Percentiles rank a stretch among this genome's conserved stretches.
Conservation (phyloP, 495 filamentous ascomycete genomes). For the Aspergillus coremiiformis region DNA sequence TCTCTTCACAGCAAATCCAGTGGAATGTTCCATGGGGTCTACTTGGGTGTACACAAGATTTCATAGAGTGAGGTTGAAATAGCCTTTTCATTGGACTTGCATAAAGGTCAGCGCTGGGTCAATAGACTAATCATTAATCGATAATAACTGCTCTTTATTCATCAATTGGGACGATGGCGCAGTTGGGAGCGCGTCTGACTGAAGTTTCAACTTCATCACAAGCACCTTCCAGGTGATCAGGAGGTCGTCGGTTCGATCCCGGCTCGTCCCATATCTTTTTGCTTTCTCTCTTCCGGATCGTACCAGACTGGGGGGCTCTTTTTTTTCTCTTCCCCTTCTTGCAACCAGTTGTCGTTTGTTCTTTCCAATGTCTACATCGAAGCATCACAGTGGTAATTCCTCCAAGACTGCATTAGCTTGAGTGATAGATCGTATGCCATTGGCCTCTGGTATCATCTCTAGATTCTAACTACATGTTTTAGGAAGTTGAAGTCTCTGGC, state of each 20-base stretch:
- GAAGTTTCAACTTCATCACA: conserved; percentile 1
- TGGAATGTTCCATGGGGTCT: too few species aligned
- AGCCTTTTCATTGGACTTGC: too few species aligned
- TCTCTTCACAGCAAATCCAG: too few species aligned
- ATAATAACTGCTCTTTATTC: too few species aligned
- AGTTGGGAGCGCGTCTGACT: background rate
- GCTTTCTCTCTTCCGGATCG: background rate
- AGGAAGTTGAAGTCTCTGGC: background rate
- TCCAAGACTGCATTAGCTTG: background rate
- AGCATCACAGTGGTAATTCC: background rate
- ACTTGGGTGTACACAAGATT: too few species aligned
- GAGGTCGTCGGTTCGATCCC: background rate
- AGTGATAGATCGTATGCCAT: background rate
- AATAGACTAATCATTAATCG: too few species aligned
- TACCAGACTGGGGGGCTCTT: too few species aligned
- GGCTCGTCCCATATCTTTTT: background rate
- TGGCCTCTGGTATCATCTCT: background rate
- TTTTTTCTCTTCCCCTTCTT: background rate
- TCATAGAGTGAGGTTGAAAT: too few species aligned
- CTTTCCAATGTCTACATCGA: background rate
- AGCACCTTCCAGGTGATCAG: background rate
- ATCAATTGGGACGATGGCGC: background rate
- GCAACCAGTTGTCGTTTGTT: background rate
- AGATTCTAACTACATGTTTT: background rate
- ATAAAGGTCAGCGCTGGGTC: too few species aligned